Evolutionary conservation across 2,329 filamentous ascomycete species (phyloP), one percentile per base, ranked within the genome.

Genomic region (Byssochlamys sp.): DNA sequence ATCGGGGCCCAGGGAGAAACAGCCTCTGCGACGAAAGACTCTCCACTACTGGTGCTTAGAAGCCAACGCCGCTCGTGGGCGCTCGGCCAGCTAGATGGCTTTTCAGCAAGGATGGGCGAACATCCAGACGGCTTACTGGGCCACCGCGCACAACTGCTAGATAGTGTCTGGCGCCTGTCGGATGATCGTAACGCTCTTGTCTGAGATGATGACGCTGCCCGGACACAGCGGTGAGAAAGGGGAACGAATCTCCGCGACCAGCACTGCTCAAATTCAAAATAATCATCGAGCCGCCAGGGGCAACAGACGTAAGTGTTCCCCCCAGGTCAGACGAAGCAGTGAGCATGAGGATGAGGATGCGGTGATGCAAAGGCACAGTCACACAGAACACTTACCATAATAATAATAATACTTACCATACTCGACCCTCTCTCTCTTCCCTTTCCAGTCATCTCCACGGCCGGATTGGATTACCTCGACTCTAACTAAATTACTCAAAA

Each of bases 291-390:
- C 26, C 52, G 29, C 29, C 29, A 54, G 39, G 57, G 55, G 56
- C 55, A 60, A 55, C 56, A 59, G 61, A 56, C 39, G 33, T 56
- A 56, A 58, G 52, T 29, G 29, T 54, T 4, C 39, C 39, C 14
- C 39, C 39, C 39, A 48, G 53, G 53, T 29, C 24, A 51, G 14
- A 28, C 24, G 25, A 4, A 48, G 39, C 19, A 19, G 19, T 19
- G 24, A 25, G 12, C 45, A 11, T 33, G 35, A 31, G 31, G 35
- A 45, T 31, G 14, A 57, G 58, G 33, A 35, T 57, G 26, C 55
- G 54, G 50, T 59, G 58, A 59, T 57, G 58, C 55, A 59, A 55
- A 55, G 53, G 55, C 58, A 45, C 50, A 55, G 58, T 59, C 55
- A 58, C 57, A 57, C 53, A 55, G 49, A 14, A 51, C 49, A 19